These are phyloP conservation scores for Neurospora cerealis DNA, from an alignment of 495 filamentous ascomycete genomes.

Conservation along the genomic window DNA sequence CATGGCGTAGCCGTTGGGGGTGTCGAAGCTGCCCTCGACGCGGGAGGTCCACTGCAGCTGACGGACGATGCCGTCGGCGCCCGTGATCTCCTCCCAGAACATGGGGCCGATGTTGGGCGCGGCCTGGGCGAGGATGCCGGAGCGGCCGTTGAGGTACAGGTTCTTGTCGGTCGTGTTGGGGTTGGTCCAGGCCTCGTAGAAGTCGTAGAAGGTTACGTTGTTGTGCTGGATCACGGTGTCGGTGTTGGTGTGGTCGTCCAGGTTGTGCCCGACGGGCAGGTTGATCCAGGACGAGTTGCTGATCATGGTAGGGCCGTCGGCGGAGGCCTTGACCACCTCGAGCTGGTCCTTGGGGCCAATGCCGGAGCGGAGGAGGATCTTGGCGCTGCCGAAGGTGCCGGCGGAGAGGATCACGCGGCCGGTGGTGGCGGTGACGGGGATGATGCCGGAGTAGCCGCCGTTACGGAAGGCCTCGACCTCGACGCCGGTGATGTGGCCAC, in stretches of 20 bases:
- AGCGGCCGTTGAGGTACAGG: slow-evolving; percentile 34
- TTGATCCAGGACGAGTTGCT: slow-evolving; percentile 51
- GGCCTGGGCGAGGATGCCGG: slow-evolving; percentile 57
- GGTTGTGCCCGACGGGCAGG: slow-evolving; percentile 63
- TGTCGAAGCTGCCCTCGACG: slow-evolving; percentile 43
- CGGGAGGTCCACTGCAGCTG: slow-evolving; percentile 57
- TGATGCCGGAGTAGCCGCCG: slow-evolving; percentile 47
- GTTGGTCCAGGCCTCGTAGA: slow-evolving; percentile 47
- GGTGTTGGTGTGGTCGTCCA: slow-evolving; percentile 62
- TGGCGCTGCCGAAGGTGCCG: slow-evolving; percentile 63
- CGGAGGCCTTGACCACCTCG: slow-evolving; percentile 40
- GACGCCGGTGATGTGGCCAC: slow-evolving; percentile 53
- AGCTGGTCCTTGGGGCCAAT: slow-evolving; percentile 59
- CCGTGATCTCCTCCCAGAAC: slow-evolving; percentile 50
- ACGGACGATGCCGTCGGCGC: slow-evolving; percentile 53
- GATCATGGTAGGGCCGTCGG: slow-evolving; percentile 46
- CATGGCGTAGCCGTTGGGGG: slow-evolving; percentile 37
- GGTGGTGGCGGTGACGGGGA: slow-evolving; percentile 46
- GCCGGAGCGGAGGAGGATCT: slow-evolving; percentile 52
- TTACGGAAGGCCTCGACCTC: slow-evolving; percentile 49
- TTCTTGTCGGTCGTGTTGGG: slow-evolving; percentile 26
- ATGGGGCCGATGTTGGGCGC: slow-evolving; percentile 58
- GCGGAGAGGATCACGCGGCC: slow-evolving; percentile 61
- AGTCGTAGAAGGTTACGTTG: slow-evolving; percentile 53
- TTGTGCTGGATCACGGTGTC: slow-evolving; percentile 54